These are phyloP conservation scores for Andrographis paniculata DNA, from an alignment of 305 asterid genomes.

Conservation along the genomic window DNA sequence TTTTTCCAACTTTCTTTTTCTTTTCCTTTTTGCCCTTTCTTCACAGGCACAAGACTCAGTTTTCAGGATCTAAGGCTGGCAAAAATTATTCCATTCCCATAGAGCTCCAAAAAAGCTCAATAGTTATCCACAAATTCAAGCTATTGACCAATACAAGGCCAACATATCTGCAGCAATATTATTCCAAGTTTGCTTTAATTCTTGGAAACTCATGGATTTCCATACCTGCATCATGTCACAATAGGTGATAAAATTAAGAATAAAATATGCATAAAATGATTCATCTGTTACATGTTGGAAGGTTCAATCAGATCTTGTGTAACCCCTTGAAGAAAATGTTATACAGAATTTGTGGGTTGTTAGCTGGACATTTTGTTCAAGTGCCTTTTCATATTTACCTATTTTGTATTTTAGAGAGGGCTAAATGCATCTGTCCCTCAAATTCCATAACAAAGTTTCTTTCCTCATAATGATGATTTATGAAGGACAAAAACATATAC, in stretches of 20 bases:
- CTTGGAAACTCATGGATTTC: no score
- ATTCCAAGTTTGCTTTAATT: no score
- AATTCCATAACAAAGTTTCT: neutral
- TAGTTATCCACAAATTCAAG: neutral
- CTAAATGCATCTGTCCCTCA: neutral
- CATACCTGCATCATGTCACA: no score
- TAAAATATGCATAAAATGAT: no score
- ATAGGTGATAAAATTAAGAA: no score
- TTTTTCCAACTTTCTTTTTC: no score
- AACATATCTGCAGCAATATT: neutral
- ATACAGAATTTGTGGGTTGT: no score
- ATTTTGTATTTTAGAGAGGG: neutral
- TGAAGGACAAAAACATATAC: neutral
- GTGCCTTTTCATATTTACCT: neutral
- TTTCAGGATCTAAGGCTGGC: neutral
- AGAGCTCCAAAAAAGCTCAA: neutral
- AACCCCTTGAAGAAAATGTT: no score
- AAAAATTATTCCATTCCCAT: neutral
- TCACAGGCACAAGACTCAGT: neutral
- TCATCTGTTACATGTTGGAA: no score
- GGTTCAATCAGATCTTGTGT: no score
- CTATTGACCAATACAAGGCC: neutral
- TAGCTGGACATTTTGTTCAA: no score
- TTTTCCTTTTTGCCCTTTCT: neutral
- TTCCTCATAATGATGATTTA: neutral